Percentiles rank a stretch among this genome's conserved stretches.
These are phyloP conservation scores for Kitagawia praeruptora DNA, from an alignment of 129 eudicot species.

Conservation along the genomic window DNA sequence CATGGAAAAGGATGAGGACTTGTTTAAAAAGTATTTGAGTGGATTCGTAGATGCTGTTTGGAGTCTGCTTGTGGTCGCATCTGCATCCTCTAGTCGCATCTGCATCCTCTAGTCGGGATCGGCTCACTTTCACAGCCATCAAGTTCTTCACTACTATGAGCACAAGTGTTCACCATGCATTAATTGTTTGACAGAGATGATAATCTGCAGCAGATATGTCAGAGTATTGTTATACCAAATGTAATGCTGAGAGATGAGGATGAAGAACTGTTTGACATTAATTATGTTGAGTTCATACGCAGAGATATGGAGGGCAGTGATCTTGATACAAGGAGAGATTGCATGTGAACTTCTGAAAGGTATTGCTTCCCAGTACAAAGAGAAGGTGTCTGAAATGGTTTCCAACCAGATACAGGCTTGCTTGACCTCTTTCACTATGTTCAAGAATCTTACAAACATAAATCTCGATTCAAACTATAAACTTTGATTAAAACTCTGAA, in stretches of 20 bases:
- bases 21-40: constrained; percentile 48
- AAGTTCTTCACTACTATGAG: constrained; percentile 91
- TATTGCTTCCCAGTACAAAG: constrained; percentile 61
- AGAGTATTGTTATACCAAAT: constrained; percentile 66
- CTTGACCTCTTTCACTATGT: constrained; percentile 49
- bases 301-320: constrained; percentile 94
- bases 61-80: constrained; percentile 63
- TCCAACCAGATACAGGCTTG: no score
- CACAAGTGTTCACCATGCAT: constrained; percentile 56
- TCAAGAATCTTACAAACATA: no score
- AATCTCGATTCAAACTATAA: no score
- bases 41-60: constrained; percentile 71
- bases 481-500: no score
- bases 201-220: constrained; percentile 31
- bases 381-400: constrained; percentile 52
- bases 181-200: constrained; percentile 72
- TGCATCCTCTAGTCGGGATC: constrained; percentile 54
- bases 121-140: constrained; percentile 72
- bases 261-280: constrained; percentile 85
- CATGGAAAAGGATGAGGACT: no score
- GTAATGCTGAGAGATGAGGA: constrained; percentile 89
- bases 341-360: constrained; percentile 97
- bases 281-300: constrained; percentile 74
- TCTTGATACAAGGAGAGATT: constrained; percentile 77
- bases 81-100: no score